phyloP scores from a whole-genome alignment of 352 stramenopile genomes.

The Thraustotheca clavata region DNA sequence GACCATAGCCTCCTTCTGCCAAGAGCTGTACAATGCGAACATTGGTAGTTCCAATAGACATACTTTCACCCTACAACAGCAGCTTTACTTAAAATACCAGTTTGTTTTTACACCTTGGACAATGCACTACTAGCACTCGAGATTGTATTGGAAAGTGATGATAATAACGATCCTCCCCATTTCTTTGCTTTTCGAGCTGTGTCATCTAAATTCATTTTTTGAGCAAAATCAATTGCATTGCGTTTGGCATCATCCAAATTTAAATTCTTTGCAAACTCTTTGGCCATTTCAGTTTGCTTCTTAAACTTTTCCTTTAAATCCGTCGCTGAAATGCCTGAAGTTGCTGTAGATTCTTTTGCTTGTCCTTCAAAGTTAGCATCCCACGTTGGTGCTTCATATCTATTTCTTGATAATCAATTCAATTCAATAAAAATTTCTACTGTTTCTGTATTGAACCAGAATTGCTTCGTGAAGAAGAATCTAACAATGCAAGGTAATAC shows the following conservation, averaged over 20 bases:
- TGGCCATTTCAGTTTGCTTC: constrained; percentile 78
- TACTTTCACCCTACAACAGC: constrained; percentile 39
- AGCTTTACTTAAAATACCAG: constrained; percentile 7
- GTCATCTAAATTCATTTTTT: constrained; percentile 81
- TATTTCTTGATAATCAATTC: background rate
- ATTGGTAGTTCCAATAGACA: constrained; percentile 59
- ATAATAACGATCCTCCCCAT: constrained; percentile 72
- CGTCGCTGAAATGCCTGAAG: constrained; percentile 27
- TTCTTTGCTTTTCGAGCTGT: constrained; percentile 84
- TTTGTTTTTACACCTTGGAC: background rate
- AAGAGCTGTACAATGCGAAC: constrained; percentile 62
- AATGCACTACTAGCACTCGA: constrained; percentile 45
- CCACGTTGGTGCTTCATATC: constrained; percentile 8
- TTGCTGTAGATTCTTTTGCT: constrained; percentile 19
- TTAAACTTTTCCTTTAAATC: constrained; percentile 43
- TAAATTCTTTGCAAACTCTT: constrained; percentile 86
- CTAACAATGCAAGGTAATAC: constrained; percentile 24
- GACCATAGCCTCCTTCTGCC: constrained; percentile 63
- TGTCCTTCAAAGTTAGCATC: constrained; percentile 1
- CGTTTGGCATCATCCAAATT: constrained; percentile 81
- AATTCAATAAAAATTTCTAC: background rate
- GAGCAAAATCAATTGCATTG: constrained; percentile 66
- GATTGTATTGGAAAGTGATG: constrained; percentile 67
- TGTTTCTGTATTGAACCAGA: background rate
- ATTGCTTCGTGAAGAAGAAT: background rate